Evolutionary conservation across 1,139 yeast species (phyloP), one percentile per base, ranked within the genome.

Genomic region (Yamadazyma trypodendri): DNA sequence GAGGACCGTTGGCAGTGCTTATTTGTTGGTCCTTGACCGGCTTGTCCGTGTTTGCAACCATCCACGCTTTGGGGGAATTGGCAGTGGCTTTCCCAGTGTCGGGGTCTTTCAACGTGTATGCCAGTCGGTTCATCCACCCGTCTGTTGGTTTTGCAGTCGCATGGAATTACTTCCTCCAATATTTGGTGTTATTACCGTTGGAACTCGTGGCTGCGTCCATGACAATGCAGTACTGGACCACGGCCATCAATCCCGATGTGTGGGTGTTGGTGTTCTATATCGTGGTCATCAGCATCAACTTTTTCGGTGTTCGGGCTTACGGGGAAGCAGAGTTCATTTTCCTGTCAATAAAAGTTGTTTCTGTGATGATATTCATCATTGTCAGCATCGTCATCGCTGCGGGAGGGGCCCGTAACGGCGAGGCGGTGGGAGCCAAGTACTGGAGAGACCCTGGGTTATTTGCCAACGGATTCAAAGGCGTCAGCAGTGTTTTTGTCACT

Each of bases 1-100:
- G 84, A 32, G 89, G 90, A 9, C 87, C 89, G 2, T 86, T 80
- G 3, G 83, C 81, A 35, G 65, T 81, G 39, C 54, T 83, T 16
- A 69, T 78, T 36, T 83, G 81, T 7, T 81, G 63, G 63, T 38
- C 48, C 0, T 34, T 60, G 2, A 57, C 56, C 6, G 61, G 63
- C 2, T 39, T 59, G 9, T 54, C 56, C 1, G 61, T 60, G 3
- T 61, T 51, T 40, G 54, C 54, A 20, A 66, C 72, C 18, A 63
- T 67, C 59, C 72, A 65, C 52, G 72, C 70, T 4, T 55, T 66
- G 36, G 72, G 72, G 13, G 73, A 67, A 43, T 54, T 67, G 34
- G 50, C 66, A 1, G 60, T 62, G 10, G 58, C 72, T 0, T 66
- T 64, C 48, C 72, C 73, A 3, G 58, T 67, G 28, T 58, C 67